Evolutionary conservation across 1,139 yeast species (phyloP).

Genomic region (Candida smagusa): DNA sequence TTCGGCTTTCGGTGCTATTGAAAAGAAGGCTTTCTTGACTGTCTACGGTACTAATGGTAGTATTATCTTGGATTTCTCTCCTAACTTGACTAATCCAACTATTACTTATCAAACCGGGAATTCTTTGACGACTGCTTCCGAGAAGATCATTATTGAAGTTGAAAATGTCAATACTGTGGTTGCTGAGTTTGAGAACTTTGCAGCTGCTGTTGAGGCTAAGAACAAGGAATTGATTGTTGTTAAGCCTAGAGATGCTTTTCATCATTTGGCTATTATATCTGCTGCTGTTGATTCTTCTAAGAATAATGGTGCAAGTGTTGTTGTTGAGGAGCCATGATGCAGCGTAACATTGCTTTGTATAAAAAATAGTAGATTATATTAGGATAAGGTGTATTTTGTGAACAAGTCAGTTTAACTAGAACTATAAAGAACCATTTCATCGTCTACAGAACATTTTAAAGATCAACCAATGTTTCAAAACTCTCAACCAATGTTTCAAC

Average conservation of each 20-base stretch:
- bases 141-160: slow-evolving; percentile 46
- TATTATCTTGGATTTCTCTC: slow-evolving; percentile 59
- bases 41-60: slow-evolving; percentile 81
- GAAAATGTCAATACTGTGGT: slow-evolving; percentile 52
- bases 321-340: slow-evolving; percentile 30
- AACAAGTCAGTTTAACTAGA: no score
- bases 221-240: slow-evolving; percentile 59
- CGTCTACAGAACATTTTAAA: no score
- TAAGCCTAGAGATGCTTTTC: slow-evolving; percentile 77
- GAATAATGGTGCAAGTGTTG: slow-evolving; percentile 55
- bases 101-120: slow-evolving; percentile 46
- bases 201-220: slow-evolving; percentile 60
- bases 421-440: no score
- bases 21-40: slow-evolving; percentile 60
- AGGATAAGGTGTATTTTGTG: no score
- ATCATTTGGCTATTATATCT: slow-evolving; percentile 84
- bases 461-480: no score
- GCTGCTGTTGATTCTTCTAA: slow-evolving; percentile 76
- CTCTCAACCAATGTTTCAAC: no score
- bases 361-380: no score
- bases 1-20: slow-evolving; percentile 84
- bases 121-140: slow-evolving; percentile 40
- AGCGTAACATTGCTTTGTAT: no score
- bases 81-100: slow-evolving; percentile 46
- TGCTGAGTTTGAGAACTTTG: slow-evolving; percentile 72